Percentiles rank a stretch among this genome's conserved stretches.
Evolutionary conservation across 257 asterid genomes (phyloP).

Genomic region (Nyctanthes arbortristis): DNA sequence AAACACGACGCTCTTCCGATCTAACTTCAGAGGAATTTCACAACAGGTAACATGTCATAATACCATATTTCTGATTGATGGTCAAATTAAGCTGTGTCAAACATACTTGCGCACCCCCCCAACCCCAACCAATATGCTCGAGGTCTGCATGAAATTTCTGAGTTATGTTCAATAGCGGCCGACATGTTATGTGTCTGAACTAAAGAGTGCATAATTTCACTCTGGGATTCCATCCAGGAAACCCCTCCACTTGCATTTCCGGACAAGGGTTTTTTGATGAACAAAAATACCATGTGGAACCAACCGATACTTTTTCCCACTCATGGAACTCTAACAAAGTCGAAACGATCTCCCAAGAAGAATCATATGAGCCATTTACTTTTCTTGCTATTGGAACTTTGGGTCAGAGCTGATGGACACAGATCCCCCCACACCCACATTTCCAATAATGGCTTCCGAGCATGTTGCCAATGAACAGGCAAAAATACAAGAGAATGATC

Average conservation of each 20-base stretch:
- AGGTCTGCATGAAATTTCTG: not conserved
- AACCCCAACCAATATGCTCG: not conserved
- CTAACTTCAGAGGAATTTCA: conserved; percentile 45
- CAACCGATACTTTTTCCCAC: conserved; percentile 32
- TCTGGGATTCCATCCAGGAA: conserved; percentile 56
- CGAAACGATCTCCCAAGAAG: conserved; percentile 42
- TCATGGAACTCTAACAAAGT: conserved; percentile 28
- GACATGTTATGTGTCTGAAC: conserved; percentile 6
- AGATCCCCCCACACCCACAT: conserved; percentile 76
- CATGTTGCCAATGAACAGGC: conserved; percentile 35
- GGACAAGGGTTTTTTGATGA: conserved; percentile 40
- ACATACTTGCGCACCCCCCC: not conserved
- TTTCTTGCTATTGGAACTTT: conserved; percentile 86
- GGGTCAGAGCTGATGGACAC: conserved; percentile 52
- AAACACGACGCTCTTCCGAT: conserved; percentile 41
- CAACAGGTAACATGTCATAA: conserved; percentile 44
- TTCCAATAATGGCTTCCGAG: conserved; percentile 43
- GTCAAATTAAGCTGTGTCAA: not conserved
- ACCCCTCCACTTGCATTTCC: conserved; percentile 37
- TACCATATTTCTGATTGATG: not conserved
- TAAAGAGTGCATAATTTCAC: conserved; percentile 24
- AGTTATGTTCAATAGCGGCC: not conserved
- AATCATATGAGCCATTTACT: conserved; percentile 59
- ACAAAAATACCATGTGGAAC: conserved; percentile 42
- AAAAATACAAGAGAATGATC: conserved; percentile 55